These are phyloP conservation scores for Parsonsia alboflavescens DNA, from an alignment of 257 asterid species.

Conservation along the genomic window DNA sequence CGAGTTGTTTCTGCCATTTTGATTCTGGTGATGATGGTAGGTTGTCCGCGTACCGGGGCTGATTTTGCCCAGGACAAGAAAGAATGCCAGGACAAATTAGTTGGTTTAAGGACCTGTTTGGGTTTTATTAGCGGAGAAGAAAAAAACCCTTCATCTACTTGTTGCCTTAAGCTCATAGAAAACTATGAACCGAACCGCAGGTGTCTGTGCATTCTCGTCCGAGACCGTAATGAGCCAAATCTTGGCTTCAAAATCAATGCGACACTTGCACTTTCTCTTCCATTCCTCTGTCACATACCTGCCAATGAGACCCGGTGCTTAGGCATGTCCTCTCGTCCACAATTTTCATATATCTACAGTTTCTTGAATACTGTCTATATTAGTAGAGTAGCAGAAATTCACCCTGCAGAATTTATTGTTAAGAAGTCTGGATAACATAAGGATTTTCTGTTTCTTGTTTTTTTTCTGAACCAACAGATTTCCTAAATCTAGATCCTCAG, in stretches of 20 bases:
- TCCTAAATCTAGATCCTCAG: constrained; percentile 35
- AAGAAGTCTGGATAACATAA: too few relatives aligned
- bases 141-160: constrained; percentile 28
- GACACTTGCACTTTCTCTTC: constrained; percentile 39
- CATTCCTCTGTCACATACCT: constrained; percentile 23
- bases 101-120: constrained; percentile 32
- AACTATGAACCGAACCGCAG: constrained; percentile 19
- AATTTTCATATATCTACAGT: background rate
- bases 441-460: too few relatives aligned
- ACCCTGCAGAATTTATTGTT: background rate
- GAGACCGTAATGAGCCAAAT: constrained; percentile 37
- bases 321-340: constrained; percentile 9
- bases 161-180: constrained; percentile 34
- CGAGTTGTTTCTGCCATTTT: background rate
- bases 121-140: constrained; percentile 30
- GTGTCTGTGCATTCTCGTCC: constrained; percentile 40
- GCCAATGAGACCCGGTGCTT: constrained; percentile 27
- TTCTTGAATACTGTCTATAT: background rate
- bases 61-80: constrained; percentile 35
- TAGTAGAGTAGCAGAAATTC: too few relatives aligned
- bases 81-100: constrained; percentile 32
- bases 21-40: constrained; percentile 15
- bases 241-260: constrained; percentile 43
- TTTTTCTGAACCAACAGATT: constrained; percentile 22
- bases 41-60: constrained; percentile 13